These are phyloP conservation scores for Tetrahymena borealis DNA, from an alignment of 73 alveolate genomes.

Conservation along the genomic window DNA sequence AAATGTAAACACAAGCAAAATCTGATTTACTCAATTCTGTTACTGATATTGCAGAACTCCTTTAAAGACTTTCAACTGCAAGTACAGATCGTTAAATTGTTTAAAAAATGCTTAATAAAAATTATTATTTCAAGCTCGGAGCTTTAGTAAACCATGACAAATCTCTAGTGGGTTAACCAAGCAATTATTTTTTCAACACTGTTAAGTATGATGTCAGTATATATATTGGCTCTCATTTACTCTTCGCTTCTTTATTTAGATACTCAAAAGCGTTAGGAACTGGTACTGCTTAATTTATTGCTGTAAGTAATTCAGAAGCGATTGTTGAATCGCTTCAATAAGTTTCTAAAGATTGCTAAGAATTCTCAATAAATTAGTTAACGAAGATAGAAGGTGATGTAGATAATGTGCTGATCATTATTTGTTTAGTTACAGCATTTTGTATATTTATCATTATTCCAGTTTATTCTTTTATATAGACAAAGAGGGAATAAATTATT, in stretches of 20 bases:
- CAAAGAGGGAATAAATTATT: background rate
- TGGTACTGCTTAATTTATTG: background rate
- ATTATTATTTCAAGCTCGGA: background rate
- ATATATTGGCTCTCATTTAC: background rate
- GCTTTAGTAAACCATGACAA: background rate
- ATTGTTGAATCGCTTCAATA: background rate
- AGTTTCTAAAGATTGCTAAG: background rate
- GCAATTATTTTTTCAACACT: background rate
- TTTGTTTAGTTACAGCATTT: background rate
- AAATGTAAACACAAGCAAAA: background rate
- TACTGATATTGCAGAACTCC: background rate
- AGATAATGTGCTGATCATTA: background rate
- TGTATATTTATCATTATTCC: background rate
- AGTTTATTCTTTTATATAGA: background rate
- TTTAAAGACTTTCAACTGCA: background rate
- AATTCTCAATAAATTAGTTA: background rate
- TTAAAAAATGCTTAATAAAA: background rate
- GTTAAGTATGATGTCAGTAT: background rate
- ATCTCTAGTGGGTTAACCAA: background rate
- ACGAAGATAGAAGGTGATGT: background rate
- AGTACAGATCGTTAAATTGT: background rate
- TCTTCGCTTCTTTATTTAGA: background rate
- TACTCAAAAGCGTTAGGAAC: background rate
- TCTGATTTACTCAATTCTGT: background rate
- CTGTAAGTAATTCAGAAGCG: background rate